These are phyloP conservation scores for Carex kokanica DNA, from an alignment of 176 grass and related monocot species.

Conservation along the genomic window DNA sequence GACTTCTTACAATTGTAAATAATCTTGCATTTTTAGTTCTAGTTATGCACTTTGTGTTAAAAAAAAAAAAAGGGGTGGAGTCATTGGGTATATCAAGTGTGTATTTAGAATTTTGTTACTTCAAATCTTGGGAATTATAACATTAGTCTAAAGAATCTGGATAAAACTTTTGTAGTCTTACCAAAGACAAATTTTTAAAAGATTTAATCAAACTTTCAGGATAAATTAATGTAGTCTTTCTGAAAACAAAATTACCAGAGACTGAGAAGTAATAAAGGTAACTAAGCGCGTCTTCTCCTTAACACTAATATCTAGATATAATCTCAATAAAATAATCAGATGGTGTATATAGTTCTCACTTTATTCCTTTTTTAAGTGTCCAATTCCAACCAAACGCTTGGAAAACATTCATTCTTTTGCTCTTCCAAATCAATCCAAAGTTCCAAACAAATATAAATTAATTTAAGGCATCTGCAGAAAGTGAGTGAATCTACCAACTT, in stretches of 20 bases:
- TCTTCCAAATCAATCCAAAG: not conserved
- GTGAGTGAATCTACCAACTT: not conserved
- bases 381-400: not conserved
- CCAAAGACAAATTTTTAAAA: not conserved
- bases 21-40: no score
- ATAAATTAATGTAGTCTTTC: no score
- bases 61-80: no score
- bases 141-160: not conserved
- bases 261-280: not conserved
- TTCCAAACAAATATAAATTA: not conserved
- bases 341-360: conserved; percentile 19
- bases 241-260: no score
- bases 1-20: no score
- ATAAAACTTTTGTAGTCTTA: not conserved
- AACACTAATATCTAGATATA: not conserved
- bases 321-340: conserved; percentile 17
- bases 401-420: conserved; percentile 6
- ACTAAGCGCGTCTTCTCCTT: not conserved
- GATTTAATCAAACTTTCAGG: no score
- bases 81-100: not conserved
- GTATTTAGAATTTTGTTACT: conserved; percentile 4
- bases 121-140: not conserved
- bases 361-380: conserved; percentile 3
- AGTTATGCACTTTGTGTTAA: no score
- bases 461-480: conserved; percentile 8